These are phyloP conservation scores for Tetrapisispora arboricola DNA, from an alignment of 805 yeast genomes.

Conservation along the genomic window DNA sequence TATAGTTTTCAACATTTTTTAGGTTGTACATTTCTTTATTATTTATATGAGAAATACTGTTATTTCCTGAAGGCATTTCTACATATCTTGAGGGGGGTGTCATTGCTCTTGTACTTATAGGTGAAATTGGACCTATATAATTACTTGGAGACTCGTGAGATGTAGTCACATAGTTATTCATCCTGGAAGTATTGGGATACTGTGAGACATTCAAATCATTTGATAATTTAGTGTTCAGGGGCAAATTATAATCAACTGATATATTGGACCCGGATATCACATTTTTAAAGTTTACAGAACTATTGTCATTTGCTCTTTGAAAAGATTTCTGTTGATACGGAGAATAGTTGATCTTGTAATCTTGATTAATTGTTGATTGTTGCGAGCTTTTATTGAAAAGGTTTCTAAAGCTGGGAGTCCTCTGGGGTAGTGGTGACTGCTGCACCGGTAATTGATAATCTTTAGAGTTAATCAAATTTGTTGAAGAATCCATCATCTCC, in stretches of 20 bases:
- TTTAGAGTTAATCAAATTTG: conserved; percentile 4
- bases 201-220: conserved; percentile 8
- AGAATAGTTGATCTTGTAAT: conserved; percentile 6
- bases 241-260: conserved; percentile 1
- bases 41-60: background rate
- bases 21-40: background rate
- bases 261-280: conserved; percentile 4
- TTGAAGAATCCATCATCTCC: conserved; percentile 15
- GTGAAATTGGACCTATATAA: conserved; percentile 5
- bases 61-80: background rate
- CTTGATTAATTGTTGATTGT: conserved; percentile 5
- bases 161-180: conserved; percentile 2
- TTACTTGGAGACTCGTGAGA: background rate
- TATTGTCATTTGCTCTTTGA: background rate
- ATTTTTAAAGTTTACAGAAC: background rate
- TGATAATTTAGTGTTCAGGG: background rate
- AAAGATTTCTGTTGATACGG: background rate
- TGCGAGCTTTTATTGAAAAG: conserved; percentile 8
- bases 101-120: conserved; percentile 6
- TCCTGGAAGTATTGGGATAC: conserved; percentile 23
- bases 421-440: conserved; percentile 10
- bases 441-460: conserved; percentile 6
- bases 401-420: conserved; percentile 19
- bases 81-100: conserved; percentile 4
- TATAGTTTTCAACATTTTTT: background rate